Percentiles rank a stretch among this genome's conserved stretches.
These are phyloP conservation scores for Plasmodium berghei DNA, from an alignment of 169 alveolate genomes.

Conservation along the genomic window DNA sequence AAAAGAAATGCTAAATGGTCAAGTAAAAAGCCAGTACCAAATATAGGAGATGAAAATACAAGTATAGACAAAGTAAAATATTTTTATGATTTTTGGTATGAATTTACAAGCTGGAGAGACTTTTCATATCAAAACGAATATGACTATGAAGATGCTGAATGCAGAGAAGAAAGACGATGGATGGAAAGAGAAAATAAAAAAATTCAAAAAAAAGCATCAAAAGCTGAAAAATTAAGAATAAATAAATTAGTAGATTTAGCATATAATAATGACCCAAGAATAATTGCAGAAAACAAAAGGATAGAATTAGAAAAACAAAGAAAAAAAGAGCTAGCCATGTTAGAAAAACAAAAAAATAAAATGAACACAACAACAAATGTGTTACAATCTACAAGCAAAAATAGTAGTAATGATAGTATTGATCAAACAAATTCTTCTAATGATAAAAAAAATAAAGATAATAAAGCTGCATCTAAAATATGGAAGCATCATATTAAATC, in stretches of 20 bases:
- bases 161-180: constrained; percentile 95
- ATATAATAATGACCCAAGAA: constrained; percentile 90
- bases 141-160: constrained; percentile 92
- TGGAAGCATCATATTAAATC: constrained; percentile 77
- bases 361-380: constrained; percentile 82
- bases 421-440: constrained; percentile 65
- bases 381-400: constrained; percentile 28
- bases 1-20: constrained; percentile 91
- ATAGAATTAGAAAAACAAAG: constrained; percentile 83
- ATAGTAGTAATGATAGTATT: constrained; percentile 73
- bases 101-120: constrained; percentile 92
- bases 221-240: constrained; percentile 92
- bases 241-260: constrained; percentile 92
- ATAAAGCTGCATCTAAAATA: constrained; percentile 69
- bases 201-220: constrained; percentile 89
- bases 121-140: constrained; percentile 93
- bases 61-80: constrained; percentile 88
- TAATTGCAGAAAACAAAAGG: constrained; percentile 82
- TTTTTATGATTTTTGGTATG: constrained; percentile 94
- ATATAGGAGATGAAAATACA: constrained; percentile 90
- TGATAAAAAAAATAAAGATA: constrained; percentile 78
- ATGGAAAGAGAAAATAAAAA: constrained; percentile 95
- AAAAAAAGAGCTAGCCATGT: constrained; percentile 49
- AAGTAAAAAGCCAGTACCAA: constrained; percentile 93
- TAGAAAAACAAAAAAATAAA: constrained; percentile 81